These are phyloP conservation scores for Aspergillus ochraceus DNA, from an alignment of 2,329 filamentous ascomycete species.

Conservation along the genomic window DNA sequence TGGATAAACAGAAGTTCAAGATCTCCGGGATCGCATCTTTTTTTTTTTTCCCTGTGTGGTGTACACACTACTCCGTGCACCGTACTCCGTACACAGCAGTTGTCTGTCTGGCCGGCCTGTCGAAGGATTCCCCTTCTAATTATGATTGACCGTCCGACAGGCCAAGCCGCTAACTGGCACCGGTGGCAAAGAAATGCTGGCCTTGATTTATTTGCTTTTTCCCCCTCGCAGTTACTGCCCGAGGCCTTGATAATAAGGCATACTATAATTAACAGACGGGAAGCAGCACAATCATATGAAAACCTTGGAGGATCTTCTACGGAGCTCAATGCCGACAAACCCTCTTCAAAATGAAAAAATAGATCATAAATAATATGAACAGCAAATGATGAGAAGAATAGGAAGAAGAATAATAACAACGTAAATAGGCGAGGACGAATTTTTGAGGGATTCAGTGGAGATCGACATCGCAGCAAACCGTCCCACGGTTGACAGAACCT, in stretches of 20 bases:
- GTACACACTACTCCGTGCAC: background rate
- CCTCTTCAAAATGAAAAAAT: background rate
- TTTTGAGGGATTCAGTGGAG: slow-evolving; percentile 12
- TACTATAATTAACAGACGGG: background rate
- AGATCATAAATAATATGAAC: no score
- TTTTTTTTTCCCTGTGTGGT: background rate
- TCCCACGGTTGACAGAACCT: slow-evolving; percentile 24
- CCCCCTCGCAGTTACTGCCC: background rate
- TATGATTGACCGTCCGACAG: background rate
- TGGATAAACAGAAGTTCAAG: slow-evolving; percentile 20
- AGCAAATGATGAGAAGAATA: background rate
- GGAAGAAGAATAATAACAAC: slow-evolving; percentile 6
- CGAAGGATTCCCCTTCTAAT: background rate
- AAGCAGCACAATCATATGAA: background rate
- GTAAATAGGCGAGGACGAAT: slow-evolving; percentile 9
- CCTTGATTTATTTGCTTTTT: background rate
- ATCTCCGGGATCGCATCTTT: background rate
- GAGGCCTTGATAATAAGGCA: background rate
- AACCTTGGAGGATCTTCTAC: background rate
- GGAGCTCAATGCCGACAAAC: background rate
- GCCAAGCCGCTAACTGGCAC: slow-evolving; percentile 13
- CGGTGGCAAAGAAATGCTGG: slow-evolving; percentile 10
- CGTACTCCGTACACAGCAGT: no score
- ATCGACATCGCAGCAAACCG: slow-evolving; percentile 31
- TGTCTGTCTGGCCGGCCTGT: background rate